phyloP scores from a whole-genome alignment of 2,329 filamentous ascomycete species.

The Venturia pyrina region DNA sequence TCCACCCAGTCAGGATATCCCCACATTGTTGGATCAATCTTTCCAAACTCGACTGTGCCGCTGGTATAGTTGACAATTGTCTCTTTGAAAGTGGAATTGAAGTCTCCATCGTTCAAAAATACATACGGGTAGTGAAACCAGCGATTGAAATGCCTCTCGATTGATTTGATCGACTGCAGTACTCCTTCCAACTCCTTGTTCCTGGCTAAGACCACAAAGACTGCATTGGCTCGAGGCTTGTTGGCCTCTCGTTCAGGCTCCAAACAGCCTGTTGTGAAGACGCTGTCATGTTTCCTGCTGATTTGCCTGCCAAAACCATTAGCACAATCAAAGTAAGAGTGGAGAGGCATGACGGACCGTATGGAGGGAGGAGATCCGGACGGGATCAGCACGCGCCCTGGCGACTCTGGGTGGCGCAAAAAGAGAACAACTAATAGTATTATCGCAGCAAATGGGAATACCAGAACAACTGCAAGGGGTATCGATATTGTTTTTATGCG shows the following conservation, averaged over 20 bases:
- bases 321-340: neutral
- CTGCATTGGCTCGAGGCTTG: conserved; percentile 78
- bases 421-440: conserved; percentile 85
- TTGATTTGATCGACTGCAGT: conserved; percentile 91
- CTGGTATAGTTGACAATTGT: conserved; percentile 86
- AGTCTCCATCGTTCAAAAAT: conserved; percentile 94
- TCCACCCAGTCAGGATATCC: conserved; percentile 96
- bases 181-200: conserved; percentile 97
- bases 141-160: conserved; percentile 96
- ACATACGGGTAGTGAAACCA: conserved; percentile 99
- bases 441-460: conserved; percentile 87
- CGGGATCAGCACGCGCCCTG: conserved; percentile 76
- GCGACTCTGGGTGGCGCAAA: conserved; percentile 73
- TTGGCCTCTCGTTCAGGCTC: conserved; percentile 62
- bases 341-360: conserved; percentile 45
- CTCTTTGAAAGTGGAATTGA: conserved; percentile 89
- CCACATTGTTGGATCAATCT: conserved; percentile 86
- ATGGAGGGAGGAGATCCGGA: conserved; percentile 81
- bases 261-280: conserved; percentile 84
- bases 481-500: conserved; percentile 82
- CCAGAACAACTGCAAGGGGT: conserved; percentile 80
- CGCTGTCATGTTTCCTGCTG: conserved; percentile 92
- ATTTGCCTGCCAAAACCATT: conserved; percentile 58
- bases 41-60: conserved; percentile 79
- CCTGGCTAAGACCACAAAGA: conserved; percentile 87